Base-by-base conservation (phyloP, 2,329 filamentous ascomycete genomes). In the Phaeosphaeria sp. region DNA sequence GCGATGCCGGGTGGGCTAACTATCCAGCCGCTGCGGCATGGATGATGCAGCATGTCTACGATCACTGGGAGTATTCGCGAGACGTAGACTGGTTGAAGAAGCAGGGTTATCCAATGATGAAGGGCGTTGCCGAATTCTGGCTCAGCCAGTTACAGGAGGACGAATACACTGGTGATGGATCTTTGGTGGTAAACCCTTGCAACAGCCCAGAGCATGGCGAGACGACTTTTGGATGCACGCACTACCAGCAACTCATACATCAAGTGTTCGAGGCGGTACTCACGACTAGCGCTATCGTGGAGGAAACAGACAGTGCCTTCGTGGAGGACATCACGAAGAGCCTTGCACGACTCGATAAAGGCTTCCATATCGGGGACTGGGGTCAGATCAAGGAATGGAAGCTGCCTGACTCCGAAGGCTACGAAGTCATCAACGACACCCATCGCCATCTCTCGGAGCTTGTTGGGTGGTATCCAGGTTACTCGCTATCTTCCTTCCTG, bases 11-110 rank as follows among this genome's bases (percentile, higher is more conserved):
- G 36, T 80, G 80, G 68, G 79, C 77, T 0, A 71, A 78, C 46
- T 79, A 83, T 61, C 78, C 81, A 25, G 81, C 79, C 0, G 77
- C 82, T 0, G 80, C 82, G 1, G 83, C 84, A 1, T 88, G 86
- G 86, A 82, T 87, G 77, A 86, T 86, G 79, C 82, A 85, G 57
- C 84, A 87, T 60, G 82, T 88, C 1, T 84, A 80, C 72, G 84
- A 88, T 56, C 80, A 84, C 63, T 88, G 80, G 67, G 81, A 83
- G 33, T 87, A 86, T 63, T 82, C 79, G 1, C 79, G 76, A 24
- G 78, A 86, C 59, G 44, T 64, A 0, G 66, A 71, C 1, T 87
- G 83, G 83, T 76, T 78, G 5, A 74, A 75, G 6, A 20, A 53
- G 2, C 72, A 73, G 27, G 85, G 83, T 0, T 87, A 86, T 53